Evolutionary conservation across 306 rosid genomes (phyloP).

Genomic region (Lithocarpus polystachyus): DNA sequence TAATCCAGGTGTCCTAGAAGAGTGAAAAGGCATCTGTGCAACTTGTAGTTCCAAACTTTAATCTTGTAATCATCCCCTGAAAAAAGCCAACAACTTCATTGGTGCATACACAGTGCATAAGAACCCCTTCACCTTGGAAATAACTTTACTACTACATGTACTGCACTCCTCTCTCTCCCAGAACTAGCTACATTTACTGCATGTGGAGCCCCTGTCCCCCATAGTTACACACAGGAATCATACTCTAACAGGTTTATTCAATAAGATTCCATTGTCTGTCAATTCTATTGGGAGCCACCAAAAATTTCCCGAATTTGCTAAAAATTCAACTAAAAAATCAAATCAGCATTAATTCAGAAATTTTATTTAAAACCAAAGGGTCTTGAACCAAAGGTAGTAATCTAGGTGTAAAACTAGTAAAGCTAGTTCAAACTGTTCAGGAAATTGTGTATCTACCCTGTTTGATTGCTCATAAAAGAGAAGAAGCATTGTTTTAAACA

Average conservation of each 20-base stretch:
- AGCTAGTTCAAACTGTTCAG: neutral
- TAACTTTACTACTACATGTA: neutral
- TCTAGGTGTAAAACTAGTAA: neutral
- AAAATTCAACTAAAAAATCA: neutral
- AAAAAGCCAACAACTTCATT: neutral
- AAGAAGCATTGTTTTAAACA: neutral
- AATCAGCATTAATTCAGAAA: neutral
- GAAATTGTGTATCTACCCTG: neutral
- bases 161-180: neutral
- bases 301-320: too few relatives aligned
- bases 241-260: neutral
- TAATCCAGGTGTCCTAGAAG: slow-evolving; percentile 97
- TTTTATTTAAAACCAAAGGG: neutral
- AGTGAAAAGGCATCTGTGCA: slow-evolving; percentile 90
- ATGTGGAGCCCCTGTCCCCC: neutral
- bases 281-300: neutral
- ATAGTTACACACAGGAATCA: neutral
- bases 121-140: neutral
- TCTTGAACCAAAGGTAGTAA: neutral
- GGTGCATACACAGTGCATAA: neutral
- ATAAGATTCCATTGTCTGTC: neutral
- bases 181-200: neutral
- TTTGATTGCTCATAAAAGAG: neutral
- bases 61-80: slow-evolving; percentile 99
- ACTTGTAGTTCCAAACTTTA: slow-evolving; percentile 98